Conservation (phyloP, 306 rosid genomes). For the Cicer yamashitae region DNA sequence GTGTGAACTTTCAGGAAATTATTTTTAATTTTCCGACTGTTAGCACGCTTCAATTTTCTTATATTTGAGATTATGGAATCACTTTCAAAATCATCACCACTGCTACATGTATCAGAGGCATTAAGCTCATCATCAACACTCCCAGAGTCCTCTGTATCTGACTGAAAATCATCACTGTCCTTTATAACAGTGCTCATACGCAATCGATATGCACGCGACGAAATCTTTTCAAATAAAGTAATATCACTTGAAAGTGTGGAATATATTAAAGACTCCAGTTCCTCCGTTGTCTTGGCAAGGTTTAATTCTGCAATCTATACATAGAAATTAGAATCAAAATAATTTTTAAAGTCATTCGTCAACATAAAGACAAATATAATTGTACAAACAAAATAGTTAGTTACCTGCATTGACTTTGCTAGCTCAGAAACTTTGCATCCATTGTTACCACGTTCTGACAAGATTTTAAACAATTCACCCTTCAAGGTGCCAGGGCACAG, state of each 20-base stretch:
- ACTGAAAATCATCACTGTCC: conserved; percentile 68
- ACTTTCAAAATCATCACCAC: conserved; percentile 69
- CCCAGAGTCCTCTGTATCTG: conserved; percentile 86
- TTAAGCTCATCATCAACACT: conserved; percentile 73
- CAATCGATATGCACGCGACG: conserved; percentile 82
- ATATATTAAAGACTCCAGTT: conserved; percentile 74
- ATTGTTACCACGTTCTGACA: conserved; percentile 75
- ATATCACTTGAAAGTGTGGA: conserved; percentile 90
- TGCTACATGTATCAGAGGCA: conserved; percentile 57
- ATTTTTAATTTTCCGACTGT: conserved; percentile 48
- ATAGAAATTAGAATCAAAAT: conserved; percentile 43
- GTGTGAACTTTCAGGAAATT: conserved; percentile 52
- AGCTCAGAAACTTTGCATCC: conserved; percentile 84
- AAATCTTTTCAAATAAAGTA: conserved; percentile 92
- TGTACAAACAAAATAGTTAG: conserved; percentile 5
- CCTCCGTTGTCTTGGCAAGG: conserved; percentile 66
- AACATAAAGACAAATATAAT: conserved; percentile 31
- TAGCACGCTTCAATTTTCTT: conserved; percentile 46
- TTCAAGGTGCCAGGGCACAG: conserved; percentile 81
- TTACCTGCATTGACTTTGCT: conserved; percentile 71
- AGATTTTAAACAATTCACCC: conserved; percentile 74
- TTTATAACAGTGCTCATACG: conserved; percentile 63
- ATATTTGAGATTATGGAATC: conserved; percentile 53
- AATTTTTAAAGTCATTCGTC: conserved; percentile 41
- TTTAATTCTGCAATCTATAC: conserved; percentile 78